Percentiles rank a stretch among this genome's conserved stretches.
Evolutionary conservation across 305 asterid genomes (phyloP).

Genomic region (Ruellia speciosa): DNA sequence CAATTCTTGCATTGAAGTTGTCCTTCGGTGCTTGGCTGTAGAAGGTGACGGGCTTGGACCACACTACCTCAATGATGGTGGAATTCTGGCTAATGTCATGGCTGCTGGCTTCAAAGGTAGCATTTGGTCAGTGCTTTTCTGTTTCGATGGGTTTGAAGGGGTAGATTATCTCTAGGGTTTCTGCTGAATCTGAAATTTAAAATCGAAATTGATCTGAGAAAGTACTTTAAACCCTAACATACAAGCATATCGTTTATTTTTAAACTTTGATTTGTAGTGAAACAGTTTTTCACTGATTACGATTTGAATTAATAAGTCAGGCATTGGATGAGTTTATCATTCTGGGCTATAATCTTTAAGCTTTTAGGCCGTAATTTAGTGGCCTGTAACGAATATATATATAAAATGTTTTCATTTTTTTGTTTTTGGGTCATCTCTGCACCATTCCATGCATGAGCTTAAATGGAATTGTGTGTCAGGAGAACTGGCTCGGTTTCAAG

Average conservation of each 20-base stretch:
- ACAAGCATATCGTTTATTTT: no score
- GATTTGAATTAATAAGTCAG: no score
- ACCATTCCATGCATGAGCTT: not conserved
- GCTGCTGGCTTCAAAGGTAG: constrained; percentile 95
- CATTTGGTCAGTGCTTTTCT: not conserved
- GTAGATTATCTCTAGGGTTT: not conserved
- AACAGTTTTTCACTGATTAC: no score
- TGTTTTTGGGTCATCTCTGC: constrained; percentile 12
- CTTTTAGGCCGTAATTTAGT: no score
- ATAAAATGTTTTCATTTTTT: constrained; percentile 8
- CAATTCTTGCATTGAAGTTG: constrained; percentile 68
- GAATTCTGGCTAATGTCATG: constrained; percentile 65
- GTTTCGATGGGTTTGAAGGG: constrained; percentile 8
- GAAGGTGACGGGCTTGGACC: constrained; percentile 89
- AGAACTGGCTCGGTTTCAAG: constrained; percentile 82
- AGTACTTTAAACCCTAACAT: no score
- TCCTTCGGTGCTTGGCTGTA: constrained; percentile 72
- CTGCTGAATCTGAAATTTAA: no score
- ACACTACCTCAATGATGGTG: constrained; percentile 80
- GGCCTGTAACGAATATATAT: constrained; percentile 3
- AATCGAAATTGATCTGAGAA: no score
- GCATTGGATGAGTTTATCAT: no score
- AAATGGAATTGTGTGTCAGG: constrained; percentile 36
- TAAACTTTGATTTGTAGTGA: no score
- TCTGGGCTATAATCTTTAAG: no score